Evolutionary conservation across 2,329 filamentous ascomycete species (phyloP), one percentile per base, ranked within the genome.

Genomic region (Sporothrix luriei): DNA sequence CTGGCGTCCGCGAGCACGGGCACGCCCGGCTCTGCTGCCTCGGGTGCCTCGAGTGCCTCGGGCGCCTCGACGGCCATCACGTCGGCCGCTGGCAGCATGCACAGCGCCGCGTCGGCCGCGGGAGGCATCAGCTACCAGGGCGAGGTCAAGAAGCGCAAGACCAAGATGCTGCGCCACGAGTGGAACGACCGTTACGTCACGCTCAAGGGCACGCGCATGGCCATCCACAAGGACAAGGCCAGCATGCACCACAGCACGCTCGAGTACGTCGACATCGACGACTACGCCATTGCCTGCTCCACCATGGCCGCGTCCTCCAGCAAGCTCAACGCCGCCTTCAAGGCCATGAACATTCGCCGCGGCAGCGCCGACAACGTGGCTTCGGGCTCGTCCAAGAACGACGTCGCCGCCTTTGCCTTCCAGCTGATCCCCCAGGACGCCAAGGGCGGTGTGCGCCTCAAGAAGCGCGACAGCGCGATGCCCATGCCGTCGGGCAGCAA

Each of bases 121-220:
- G 81, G 84, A 68, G 87, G 88, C 69, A 80, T 90, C 72, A 87
- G 87, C 46, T 92, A 94, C 79, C 87, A 91, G 65, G 95, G 95
- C 1, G 93, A 90, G 79, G 97, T 99, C 88, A 94, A 93, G 84
- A 97, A 97, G 84, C 92, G 94, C 77, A 93, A 93, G 82, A 96
- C 91, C 46, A 89, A 89, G 76, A 89, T 97, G 83, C 87, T 97
- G 71, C 91, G 93, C 55, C 92, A 97, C 79, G 94, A 97, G 81
- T 97, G 94, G 94, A 88, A 93, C 76, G 92, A 96, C 78, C 90
- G 93, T 74, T 95, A 94, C 82, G 96, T 95, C 78, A 93, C 92
- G 33, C 89, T 97, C 73, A 89, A 89, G 75, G 90, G 90, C 70
- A 92, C 89, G 33, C 86, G 87, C 38, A 84, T 92, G 49, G 89